Evolutionary conservation across 345 rosid species (phyloP), one percentile per base, ranked within the genome.

Genomic region (Lepidium aucheri): DNA sequence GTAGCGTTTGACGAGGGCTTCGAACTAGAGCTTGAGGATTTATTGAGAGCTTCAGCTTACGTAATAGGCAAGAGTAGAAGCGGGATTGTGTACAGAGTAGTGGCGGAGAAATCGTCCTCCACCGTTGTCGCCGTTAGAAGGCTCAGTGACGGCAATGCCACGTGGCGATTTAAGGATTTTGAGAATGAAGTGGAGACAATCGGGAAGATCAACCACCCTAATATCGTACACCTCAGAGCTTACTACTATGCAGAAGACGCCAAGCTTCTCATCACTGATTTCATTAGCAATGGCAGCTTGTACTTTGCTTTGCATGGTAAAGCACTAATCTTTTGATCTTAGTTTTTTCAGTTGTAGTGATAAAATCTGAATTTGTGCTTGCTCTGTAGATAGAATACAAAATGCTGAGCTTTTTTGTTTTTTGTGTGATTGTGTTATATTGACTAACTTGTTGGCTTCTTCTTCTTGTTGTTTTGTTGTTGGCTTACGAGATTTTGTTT

Each of bases 71-170:
- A 94, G 79, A 85, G 99, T 45, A 92, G 90, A 68, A 66, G 92
- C 60, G 99, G 99, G 75, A 94, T 90, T 28, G 94, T 94, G 65
- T 94, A 94, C 71, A 94, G 89, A 74, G 99, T 94, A 32, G 97
- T 94, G 80, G 87, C 86, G 14, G 90, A 86, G 11, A 88, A 88
- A 35, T 91, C 97, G 11, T 60, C 74, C 0, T 69, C 69, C 10
- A 51, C 81, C 8, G 92, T 93, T 38, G 86, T 94, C 70, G 95
- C 99, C 5, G 99, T 94, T 36, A 58, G 97, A 81, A 67, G 99
- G 43, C 83, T 94, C 3, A 95, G 89, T 3, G 99, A 94, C 36
- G 96, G 96, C 2, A 88, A 91, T 12, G 88, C 87, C 68, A 92
- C 86, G 81, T 70, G 63, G 68, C 53, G 95, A 83, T 84, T 84